Percentiles rank a stretch among this genome's conserved stretches.
phyloP scores from a whole-genome alignment of 73 alveolate genomes.

The Paramecium biaurelia region DNA sequence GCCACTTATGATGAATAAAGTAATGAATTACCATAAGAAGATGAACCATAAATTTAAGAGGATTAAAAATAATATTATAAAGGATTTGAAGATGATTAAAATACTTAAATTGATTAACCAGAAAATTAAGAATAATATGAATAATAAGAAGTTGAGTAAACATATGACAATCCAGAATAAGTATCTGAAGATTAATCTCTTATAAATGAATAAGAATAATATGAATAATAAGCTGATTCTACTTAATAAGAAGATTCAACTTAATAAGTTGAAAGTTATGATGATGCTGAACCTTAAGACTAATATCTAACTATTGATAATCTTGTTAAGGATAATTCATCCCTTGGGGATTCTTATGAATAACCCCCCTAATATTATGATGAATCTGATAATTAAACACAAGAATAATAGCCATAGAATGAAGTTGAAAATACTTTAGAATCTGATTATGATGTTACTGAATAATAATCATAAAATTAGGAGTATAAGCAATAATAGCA shows the following conservation, averaged over 20 bases:
- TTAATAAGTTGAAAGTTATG: not conserved
- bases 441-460: not conserved
- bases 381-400: not conserved
- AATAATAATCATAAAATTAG: not conserved
- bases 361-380: not conserved
- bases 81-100: not conserved
- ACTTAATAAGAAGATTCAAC: not conserved
- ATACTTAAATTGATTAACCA: not conserved
- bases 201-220: not conserved
- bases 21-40: not conserved
- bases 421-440: not conserved
- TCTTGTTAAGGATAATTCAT: not conserved
- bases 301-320: conserved; percentile 7
- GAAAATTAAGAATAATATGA: not conserved
- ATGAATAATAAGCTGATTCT: no score
- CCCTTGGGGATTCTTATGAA: not conserved
- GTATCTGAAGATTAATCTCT: not conserved
- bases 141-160: not conserved
- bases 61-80: not conserved
- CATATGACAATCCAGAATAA: not conserved
- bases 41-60: not conserved
- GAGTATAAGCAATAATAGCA: not conserved
- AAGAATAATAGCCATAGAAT: not conserved
- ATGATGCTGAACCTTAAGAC: conserved; percentile 22
- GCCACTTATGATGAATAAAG: not conserved